Evolutionary conservation across 768 basidiomycete species (phyloP).

Genomic region (Russula sp.): DNA sequence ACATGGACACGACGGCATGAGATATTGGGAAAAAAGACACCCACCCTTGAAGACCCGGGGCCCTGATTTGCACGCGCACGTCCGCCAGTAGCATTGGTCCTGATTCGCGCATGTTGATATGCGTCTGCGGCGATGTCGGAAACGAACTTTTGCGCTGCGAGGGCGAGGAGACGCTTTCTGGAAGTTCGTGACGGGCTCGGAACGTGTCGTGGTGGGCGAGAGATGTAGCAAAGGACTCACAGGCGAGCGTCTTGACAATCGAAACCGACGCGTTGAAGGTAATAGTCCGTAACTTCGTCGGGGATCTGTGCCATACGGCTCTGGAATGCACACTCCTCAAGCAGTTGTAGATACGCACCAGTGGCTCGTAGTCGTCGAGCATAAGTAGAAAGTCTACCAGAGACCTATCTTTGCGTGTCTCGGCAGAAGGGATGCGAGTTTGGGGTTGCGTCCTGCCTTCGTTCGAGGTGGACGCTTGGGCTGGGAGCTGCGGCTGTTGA

Average conservation of each 20-base stretch:
- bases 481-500: conserved; percentile 23
- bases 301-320: conserved; percentile 58
- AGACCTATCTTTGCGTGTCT: conserved; percentile 83
- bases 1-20: background rate
- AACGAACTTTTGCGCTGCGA: conserved; percentile 97
- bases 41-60: conserved; percentile 58
- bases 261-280: conserved; percentile 92
- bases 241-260: conserved; percentile 91
- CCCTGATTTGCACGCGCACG: conserved; percentile 60
- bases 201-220: background rate
- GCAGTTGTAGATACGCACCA: conserved; percentile 47
- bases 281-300: conserved; percentile 96
- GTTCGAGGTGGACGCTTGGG: conserved; percentile 21
- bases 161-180: conserved; percentile 89
- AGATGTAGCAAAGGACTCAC: conserved; percentile 41
- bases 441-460: conserved; percentile 33
- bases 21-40: conserved; percentile 21
- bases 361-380: conserved; percentile 94
- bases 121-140: conserved; percentile 96
- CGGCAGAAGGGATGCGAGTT: conserved; percentile 67
- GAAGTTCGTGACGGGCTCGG: conserved; percentile 9
- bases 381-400: conserved; percentile 91
- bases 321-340: background rate
- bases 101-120: conserved; percentile 94
- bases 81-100: conserved; percentile 79